Percentiles rank a stretch among this genome's conserved stretches.
These are phyloP conservation scores for Durusdinium trenchii DNA, from an alignment of 73 alveolate genomes.

Conservation along the genomic window DNA sequence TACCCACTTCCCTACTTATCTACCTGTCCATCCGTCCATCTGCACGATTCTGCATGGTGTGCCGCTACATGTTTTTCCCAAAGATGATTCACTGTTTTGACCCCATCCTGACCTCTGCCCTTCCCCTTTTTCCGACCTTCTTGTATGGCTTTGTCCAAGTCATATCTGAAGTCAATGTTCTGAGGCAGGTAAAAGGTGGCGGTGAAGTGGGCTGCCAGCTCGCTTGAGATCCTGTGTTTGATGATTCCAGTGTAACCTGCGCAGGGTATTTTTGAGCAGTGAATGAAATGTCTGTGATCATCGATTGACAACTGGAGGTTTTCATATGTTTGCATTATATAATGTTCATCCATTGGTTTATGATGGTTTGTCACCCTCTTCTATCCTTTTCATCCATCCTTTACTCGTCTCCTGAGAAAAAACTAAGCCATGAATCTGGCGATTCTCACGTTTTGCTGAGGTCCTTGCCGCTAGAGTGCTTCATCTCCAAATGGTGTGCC, in stretches of 20 bases:
- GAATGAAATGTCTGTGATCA: background rate
- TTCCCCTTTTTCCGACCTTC: background rate
- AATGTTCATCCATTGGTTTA: too few relatives aligned
- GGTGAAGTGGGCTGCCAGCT: conserved; percentile 61
- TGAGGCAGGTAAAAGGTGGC: conserved; percentile 43
- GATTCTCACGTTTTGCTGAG: background rate
- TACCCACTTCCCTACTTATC: too few relatives aligned
- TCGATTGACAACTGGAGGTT: too few relatives aligned
- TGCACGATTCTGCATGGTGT: too few relatives aligned
- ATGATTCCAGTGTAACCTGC: conserved; percentile 46
- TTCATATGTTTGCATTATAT: too few relatives aligned
- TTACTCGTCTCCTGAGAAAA: background rate
- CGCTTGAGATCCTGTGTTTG: conserved; percentile 40
- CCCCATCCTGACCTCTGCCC: too few relatives aligned
- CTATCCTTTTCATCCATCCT: background rate
- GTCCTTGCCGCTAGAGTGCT: background rate
- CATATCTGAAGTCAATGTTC: conserved; percentile 41
- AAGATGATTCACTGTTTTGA: too few relatives aligned
- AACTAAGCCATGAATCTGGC: background rate
- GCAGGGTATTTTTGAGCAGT: background rate
- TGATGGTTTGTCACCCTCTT: too few relatives aligned
- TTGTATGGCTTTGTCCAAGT: conserved; percentile 17
- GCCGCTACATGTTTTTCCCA: too few relatives aligned
- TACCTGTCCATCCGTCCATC: too few relatives aligned
- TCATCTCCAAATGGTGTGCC: conserved; percentile 68